These are phyloP conservation scores for Cladosporium sp. DNA, from an alignment of 2,329 filamentous ascomycete genomes.

Conservation along the genomic window DNA sequence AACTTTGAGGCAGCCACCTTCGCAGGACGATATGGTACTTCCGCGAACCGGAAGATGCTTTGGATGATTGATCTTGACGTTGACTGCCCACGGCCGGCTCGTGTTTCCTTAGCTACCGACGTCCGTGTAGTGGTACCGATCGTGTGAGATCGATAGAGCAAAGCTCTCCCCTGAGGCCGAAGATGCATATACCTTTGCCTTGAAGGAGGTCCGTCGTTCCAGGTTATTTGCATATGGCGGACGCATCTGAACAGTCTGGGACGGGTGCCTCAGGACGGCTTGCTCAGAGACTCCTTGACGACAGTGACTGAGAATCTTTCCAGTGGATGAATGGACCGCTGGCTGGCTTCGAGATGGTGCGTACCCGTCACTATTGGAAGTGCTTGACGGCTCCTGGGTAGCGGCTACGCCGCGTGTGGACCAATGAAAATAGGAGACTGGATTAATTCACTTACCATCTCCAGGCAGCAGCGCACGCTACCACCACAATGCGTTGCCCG, in stretches of 20 bases:
- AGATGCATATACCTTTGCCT: neutral
- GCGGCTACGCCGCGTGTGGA: neutral
- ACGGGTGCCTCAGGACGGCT: neutral
- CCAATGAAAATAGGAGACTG: neutral
- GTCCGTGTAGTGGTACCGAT: too few relatives aligned
- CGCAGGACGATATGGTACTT: too few relatives aligned
- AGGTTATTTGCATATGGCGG: neutral
- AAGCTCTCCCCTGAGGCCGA: too few relatives aligned
- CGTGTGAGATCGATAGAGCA: too few relatives aligned
- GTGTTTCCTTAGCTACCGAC: too few relatives aligned
- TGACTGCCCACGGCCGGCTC: too few relatives aligned
- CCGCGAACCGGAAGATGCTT: too few relatives aligned
- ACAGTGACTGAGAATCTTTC: neutral
- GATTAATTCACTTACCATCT: neutral
- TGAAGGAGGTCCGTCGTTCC: neutral
- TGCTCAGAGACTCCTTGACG: neutral
- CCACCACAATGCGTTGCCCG: neutral
- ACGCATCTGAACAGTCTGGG: neutral
- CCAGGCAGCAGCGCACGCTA: neutral
- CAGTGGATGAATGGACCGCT: too few relatives aligned
- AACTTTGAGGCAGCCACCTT: too few relatives aligned
- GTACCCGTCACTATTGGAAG: neutral
- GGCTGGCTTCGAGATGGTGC: neutral
- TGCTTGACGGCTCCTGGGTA: neutral
- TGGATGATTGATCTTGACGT: too few relatives aligned